Evolutionary conservation across 108 stramenopile species (phyloP).

Genomic region (Stephanodiscus triporus): DNA sequence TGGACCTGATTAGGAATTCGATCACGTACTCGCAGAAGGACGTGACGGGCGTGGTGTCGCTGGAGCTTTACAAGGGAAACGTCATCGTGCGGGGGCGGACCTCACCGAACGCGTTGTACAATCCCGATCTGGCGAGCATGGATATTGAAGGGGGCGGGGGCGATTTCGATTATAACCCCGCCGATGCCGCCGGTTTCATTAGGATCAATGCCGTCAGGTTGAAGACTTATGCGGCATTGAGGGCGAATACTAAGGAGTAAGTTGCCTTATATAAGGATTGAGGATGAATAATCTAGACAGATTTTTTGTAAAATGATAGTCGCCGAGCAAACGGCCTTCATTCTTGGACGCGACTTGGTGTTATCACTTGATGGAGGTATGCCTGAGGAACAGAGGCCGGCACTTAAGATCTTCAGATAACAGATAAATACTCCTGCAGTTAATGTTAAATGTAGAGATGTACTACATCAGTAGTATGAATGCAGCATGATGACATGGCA

Average conservation of each 20-base stretch:
- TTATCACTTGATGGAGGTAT: too few species aligned
- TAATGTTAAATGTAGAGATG: too few species aligned
- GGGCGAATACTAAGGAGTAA: constrained; percentile 54
- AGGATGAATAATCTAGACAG: too few species aligned
- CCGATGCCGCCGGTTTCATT: constrained; percentile 98
- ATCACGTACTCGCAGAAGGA: constrained; percentile 89
- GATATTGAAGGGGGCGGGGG: constrained; percentile 97
- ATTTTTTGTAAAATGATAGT: too few species aligned
- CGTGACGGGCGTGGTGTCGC: constrained; percentile 89
- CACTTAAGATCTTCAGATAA: too few species aligned
- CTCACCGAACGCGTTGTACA: constrained; percentile 91
- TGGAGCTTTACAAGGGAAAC: constrained; percentile 98
- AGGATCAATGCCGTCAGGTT: constrained; percentile 97
- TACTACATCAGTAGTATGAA: too few species aligned
- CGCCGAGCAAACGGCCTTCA: too few species aligned
- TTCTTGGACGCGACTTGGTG: too few species aligned
- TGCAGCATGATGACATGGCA: too few species aligned
- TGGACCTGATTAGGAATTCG: constrained; percentile 94
- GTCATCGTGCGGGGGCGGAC: constrained; percentile 84
- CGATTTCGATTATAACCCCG: constrained; percentile 97
- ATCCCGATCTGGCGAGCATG: constrained; percentile 97
- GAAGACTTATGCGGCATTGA: constrained; percentile 95
- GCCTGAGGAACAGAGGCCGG: too few species aligned
- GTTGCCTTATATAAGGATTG: too few species aligned
- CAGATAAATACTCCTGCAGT: too few species aligned